These are phyloP conservation scores for Allium cepa DNA, from an alignment of 106 monocot species.

Conservation along the genomic window DNA sequence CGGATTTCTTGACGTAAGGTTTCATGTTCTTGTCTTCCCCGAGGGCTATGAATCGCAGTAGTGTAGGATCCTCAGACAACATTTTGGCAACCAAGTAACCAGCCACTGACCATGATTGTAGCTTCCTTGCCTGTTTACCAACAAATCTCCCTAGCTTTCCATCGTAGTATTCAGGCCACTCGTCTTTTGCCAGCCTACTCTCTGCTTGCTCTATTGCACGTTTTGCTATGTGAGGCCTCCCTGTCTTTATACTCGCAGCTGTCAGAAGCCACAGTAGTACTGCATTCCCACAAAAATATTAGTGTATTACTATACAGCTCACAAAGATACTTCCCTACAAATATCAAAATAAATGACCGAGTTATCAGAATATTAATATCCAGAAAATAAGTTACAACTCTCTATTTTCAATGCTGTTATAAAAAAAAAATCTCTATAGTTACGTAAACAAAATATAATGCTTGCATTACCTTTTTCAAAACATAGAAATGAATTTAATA, in stretches of 20 bases:
- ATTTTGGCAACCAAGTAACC: conserved; percentile 20
- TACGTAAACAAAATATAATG: background rate
- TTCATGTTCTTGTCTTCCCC: conserved; percentile 13
- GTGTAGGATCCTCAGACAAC: conserved; percentile 10
- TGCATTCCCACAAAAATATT: background rate
- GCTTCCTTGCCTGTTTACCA: conserved; percentile 16
- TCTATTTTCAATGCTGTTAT: too few species aligned
- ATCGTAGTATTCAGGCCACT: conserved; percentile 18
- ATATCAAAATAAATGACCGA: background rate
- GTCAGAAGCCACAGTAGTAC: conserved; percentile 17
- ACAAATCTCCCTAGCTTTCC: conserved; percentile 13
- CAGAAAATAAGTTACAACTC: too few species aligned
- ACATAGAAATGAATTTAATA: background rate
- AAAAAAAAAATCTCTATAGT: background rate
- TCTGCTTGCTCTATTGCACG: conserved; percentile 15
- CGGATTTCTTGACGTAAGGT: conserved; percentile 2
- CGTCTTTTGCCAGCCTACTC: conserved; percentile 8
- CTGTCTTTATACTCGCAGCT: conserved; percentile 16
- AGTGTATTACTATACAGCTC: background rate
- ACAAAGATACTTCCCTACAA: background rate
- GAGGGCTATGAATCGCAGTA: conserved; percentile 7
- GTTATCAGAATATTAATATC: background rate
- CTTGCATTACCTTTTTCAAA: background rate
- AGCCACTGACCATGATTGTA: conserved; percentile 15
- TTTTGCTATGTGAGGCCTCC: conserved; percentile 14